phyloP scores from a whole-genome alignment of 2,329 filamentous ascomycete species.

The Hirsutella rhossiliensis region DNA sequence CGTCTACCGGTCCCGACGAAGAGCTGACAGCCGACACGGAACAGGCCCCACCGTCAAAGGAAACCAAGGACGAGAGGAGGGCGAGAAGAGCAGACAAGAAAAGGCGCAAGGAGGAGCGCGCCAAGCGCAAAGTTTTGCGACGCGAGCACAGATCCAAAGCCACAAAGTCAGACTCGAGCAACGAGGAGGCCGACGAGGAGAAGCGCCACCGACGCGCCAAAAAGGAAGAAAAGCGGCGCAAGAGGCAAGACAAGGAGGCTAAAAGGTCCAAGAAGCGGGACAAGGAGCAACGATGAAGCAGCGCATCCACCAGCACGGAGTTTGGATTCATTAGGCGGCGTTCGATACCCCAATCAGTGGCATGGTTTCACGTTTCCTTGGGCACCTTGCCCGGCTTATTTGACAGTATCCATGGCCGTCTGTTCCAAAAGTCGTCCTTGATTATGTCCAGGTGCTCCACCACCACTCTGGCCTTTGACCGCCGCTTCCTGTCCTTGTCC shows the following conservation, averaged over 20 bases:
- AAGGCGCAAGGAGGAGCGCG: slow-evolving; percentile 15
- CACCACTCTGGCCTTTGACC: slow-evolving; percentile 67
- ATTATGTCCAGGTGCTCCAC: slow-evolving; percentile 89
- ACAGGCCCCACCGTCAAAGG: slow-evolving; percentile 16
- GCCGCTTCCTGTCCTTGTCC: slow-evolving; percentile 72
- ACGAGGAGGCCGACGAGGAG: slow-evolving; percentile 8
- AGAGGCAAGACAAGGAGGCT: slow-evolving; percentile 14
- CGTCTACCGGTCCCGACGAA: slow-evolving; percentile 11
- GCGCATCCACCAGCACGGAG: slow-evolving; percentile 11
- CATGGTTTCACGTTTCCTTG: slow-evolving; percentile 35
- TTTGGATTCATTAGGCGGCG: slow-evolving; percentile 9
- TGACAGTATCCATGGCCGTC: slow-evolving; percentile 71
- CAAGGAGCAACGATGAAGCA: background rate
- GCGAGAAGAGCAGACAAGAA: slow-evolving; percentile 21
- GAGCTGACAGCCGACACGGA: slow-evolving; percentile 15
- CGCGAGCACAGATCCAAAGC: slow-evolving; percentile 8
- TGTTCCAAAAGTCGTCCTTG: slow-evolving; percentile 87
- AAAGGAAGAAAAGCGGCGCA: slow-evolving; percentile 10
- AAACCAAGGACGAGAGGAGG: slow-evolving; percentile 31
- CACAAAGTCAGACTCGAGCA: slow-evolving; percentile 15
- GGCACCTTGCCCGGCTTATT: slow-evolving; percentile 61
- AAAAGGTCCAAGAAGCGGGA: slow-evolving; percentile 2
- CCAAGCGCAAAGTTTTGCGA: slow-evolving; percentile 8
- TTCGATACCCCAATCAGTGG: slow-evolving; percentile 15
- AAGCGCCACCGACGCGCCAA: slow-evolving; percentile 5